Percentiles rank a stretch among this genome's conserved stretches.
phyloP scores from a whole-genome alignment of 306 rosid genomes.

The Acmispon strigosus region DNA sequence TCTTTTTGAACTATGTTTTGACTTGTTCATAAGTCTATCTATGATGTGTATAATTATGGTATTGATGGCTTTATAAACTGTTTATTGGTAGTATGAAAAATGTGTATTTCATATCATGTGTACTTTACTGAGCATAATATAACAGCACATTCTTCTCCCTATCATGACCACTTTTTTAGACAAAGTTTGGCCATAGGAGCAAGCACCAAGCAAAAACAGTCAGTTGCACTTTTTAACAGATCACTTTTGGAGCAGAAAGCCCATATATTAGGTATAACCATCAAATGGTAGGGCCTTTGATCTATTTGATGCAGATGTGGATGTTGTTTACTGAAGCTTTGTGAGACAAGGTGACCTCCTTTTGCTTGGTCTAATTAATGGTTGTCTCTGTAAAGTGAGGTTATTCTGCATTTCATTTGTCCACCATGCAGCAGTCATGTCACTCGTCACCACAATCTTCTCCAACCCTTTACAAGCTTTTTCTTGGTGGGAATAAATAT shows the following conservation, averaged over 20 bases:
- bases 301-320: conserved; percentile 17
- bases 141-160: neutral
- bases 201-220: conserved; percentile 14
- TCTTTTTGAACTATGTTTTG: conserved; percentile 7
- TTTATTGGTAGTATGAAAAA: conserved; percentile 13
- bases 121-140: conserved; percentile 1
- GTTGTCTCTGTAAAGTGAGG: conserved; percentile 27
- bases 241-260: conserved; percentile 14
- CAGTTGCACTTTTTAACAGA: conserved; percentile 16
- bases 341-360: conserved; percentile 10
- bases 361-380: conserved; percentile 16
- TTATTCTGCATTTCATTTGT: conserved; percentile 24
- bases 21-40: conserved; percentile 1
- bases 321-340: conserved; percentile 17
- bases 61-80: conserved; percentile 7
- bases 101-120: neutral
- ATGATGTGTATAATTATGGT: neutral
- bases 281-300: conserved; percentile 24
- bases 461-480: neutral
- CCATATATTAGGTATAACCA: conserved; percentile 11
- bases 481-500: neutral
- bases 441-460: neutral
- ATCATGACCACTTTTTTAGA: conserved; percentile 9
- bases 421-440: conserved; percentile 13
- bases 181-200: conserved; percentile 12